Evolutionary conservation across 306 rosid species (phyloP), one percentile per base, ranked within the genome.

Genomic region (Glycyrrhiza uralensis): DNA sequence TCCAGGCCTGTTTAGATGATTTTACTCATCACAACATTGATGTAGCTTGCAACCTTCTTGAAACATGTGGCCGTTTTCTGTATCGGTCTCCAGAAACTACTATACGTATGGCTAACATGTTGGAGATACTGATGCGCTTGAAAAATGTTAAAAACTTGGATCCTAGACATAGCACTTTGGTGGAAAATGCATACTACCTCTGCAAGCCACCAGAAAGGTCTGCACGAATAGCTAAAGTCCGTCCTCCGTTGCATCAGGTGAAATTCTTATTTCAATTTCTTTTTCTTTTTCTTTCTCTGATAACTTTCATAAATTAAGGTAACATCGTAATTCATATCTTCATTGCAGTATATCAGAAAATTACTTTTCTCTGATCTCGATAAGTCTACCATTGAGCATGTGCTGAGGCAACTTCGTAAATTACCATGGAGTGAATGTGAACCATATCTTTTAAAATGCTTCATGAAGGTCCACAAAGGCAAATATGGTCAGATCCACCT

Each of bases 201-300:
- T 95, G 99, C 85, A 95, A 95, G 73, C 99, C 99, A 51, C 99
- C 99, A 4, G 99, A 95, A 80, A 88, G 96, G 81, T 95, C 99
- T 38, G 97, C 99, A 55, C 86, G 97, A 52, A 88, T 91, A 13
- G 74, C 96, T 29, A 95, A 95, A 95, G 93, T 91, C 35, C 96
- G 99, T 50, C 99, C 99, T 55, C 99, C 99, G 10, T 78, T 95
- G 89, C 90, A 95, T 89, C 99, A 95, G 97, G 99, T 95, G 57
- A 30, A 47, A 42, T 15, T 57, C 59, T 39, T 51, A 52, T 82
- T 32, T 51, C 26, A 13, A 30, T 20, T 59, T 56, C 12, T 39
- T 23, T 64, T 59, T 56, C 12, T 39, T 23, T 64, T 39, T 20
- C 26, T 64, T 24, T 50, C 39, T 74, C 5, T 59, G 41, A 38